Evolutionary conservation across 352 stramenopile genomes (phyloP).

Genomic region (Globisporangium takayamanum): DNA sequence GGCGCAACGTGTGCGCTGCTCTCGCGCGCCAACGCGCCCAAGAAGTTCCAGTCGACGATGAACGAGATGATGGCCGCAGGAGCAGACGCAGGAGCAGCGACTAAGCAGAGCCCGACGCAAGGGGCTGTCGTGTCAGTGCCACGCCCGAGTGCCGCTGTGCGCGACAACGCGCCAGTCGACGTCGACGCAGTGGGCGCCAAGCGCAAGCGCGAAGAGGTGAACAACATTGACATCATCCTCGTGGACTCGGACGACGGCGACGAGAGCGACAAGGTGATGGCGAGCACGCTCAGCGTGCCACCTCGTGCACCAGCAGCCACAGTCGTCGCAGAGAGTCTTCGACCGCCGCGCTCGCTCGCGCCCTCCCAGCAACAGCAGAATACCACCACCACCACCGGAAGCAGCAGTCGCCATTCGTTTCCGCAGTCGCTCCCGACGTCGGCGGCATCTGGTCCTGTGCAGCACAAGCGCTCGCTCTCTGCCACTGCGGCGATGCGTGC

Average conservation of each 20-base stretch:
- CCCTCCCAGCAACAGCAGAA: too few species aligned
- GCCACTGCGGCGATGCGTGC: too few species aligned
- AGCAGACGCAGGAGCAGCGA: background rate
- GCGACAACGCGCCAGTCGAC: background rate
- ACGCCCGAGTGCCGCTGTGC: too few species aligned
- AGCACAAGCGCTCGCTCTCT: too few species aligned
- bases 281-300: background rate
- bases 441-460: too few species aligned
- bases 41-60: slow-evolving; percentile 34
- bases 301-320: too few species aligned
- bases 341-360: too few species aligned
- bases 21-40: slow-evolving; percentile 34
- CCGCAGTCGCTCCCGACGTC: too few species aligned
- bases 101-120: background rate
- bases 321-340: too few species aligned
- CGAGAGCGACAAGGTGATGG: background rate
- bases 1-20: slow-evolving; percentile 36
- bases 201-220: slow-evolving; percentile 28
- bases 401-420: too few species aligned
- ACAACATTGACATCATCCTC: slow-evolving; percentile 48
- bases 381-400: too few species aligned
- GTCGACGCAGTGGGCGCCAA: slow-evolving; percentile 19
- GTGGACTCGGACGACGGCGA: slow-evolving; percentile 49
- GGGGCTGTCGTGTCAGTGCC: too few species aligned
- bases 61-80: slow-evolving; percentile 22